A percentile compares a stretch with the other conserved stretches of the same genome.
phyloP scores from a whole-genome alignment of 305 asterid genomes.

The Fraxinus baroniana region DNA sequence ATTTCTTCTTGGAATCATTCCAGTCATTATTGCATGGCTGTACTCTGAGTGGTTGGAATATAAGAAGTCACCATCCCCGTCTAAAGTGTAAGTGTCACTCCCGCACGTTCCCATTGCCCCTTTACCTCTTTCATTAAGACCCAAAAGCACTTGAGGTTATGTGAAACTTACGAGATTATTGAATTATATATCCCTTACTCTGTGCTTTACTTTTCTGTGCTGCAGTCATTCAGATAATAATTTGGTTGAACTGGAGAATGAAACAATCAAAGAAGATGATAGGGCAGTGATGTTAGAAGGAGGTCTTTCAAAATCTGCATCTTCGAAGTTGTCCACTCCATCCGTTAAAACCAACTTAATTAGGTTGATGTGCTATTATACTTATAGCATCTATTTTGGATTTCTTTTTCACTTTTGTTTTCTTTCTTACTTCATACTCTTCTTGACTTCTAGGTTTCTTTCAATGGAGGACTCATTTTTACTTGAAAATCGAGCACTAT shows the following conservation, averaged over 20 bases:
- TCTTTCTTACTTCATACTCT: slow-evolving; percentile 17
- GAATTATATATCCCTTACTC: slow-evolving; percentile 11
- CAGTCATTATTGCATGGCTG: slow-evolving; percentile 74
- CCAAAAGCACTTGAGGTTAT: slow-evolving; percentile 5
- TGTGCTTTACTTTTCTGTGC: slow-evolving; percentile 23
- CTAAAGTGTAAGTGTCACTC: slow-evolving; percentile 64
- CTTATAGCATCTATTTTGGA: not conserved
- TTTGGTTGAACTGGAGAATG: slow-evolving; percentile 60
- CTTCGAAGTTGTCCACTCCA: slow-evolving; percentile 48
- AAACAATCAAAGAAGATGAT: slow-evolving; percentile 69
- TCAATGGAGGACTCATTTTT: slow-evolving; percentile 86
- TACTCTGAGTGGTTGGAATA: slow-evolving; percentile 84
- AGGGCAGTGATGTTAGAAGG: slow-evolving; percentile 79
- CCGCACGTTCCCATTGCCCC: not conserved
- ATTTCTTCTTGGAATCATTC: slow-evolving; percentile 78
- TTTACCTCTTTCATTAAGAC: not conserved
- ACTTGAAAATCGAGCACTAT: slow-evolving; percentile 72
- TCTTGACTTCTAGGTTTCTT: slow-evolving; percentile 56
- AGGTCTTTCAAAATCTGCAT: slow-evolving; percentile 65
- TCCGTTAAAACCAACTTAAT: slow-evolving; percentile 63
- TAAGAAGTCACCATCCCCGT: slow-evolving; percentile 51
- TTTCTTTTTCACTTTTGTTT: slow-evolving; percentile 9
- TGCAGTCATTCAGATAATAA: slow-evolving; percentile 86
- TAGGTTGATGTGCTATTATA: slow-evolving; percentile 43
- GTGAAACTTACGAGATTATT: not conserved